phyloP scores from a whole-genome alignment of 305 asterid species.

The Fraxinus platypoda region DNA sequence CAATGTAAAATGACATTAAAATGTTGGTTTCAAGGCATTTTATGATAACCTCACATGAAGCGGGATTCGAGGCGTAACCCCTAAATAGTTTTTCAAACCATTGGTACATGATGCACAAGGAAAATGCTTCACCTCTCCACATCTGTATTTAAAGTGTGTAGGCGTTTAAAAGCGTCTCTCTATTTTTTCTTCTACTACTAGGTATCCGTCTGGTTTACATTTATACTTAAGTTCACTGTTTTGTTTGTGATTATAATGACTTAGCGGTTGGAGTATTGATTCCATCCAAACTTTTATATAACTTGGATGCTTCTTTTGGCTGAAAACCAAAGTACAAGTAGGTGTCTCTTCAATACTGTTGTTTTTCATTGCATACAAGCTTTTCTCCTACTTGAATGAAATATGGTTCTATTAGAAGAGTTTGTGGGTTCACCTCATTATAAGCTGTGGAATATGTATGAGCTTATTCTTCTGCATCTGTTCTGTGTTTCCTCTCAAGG shows the following conservation, averaged over 20 bases:
- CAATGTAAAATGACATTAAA: not conserved
- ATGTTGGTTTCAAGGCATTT: not conserved
- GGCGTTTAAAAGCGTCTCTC: not conserved
- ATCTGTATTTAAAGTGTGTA: not conserved
- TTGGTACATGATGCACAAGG: not conserved
- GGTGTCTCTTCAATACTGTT: not conserved
- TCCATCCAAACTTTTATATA: not conserved
- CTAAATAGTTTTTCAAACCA: not conserved
- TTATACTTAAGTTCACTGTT: not conserved
- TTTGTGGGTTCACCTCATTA: not conserved
- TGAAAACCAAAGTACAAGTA: not conserved
- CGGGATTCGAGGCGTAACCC: not conserved
- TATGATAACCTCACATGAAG: not conserved
- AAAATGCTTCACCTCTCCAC: not conserved
- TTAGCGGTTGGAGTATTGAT: not conserved
- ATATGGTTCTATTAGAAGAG: not conserved
- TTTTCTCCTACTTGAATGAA: not conserved
- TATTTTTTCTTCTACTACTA: not conserved
- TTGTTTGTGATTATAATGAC: not conserved
- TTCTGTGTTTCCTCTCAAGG: not conserved
- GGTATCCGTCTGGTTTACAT: not conserved
- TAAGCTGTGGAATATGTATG: not conserved
- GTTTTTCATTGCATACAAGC: not conserved
- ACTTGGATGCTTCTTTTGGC: not conserved
- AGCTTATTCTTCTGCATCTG: slow-evolving; percentile 3